These are phyloP conservation scores for Macadamia integrifolia DNA, from an alignment of 164 flowering plant genomes.

Conservation along the genomic window DNA sequence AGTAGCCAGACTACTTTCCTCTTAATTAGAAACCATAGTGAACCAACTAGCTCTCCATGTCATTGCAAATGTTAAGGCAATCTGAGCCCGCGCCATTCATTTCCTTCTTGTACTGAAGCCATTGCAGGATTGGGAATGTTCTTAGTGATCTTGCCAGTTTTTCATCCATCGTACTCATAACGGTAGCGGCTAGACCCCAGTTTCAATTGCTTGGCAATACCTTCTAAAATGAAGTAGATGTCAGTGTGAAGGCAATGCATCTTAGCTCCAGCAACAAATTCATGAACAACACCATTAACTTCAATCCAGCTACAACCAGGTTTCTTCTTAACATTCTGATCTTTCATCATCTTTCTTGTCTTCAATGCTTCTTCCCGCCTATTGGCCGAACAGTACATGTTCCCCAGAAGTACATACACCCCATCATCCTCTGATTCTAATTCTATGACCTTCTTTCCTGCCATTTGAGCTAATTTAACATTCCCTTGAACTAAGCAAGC, in stretches of 20 bases:
- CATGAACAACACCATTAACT: conserved; percentile 34
- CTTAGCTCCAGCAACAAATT: conserved; percentile 34
- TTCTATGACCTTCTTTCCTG: conserved; percentile 22
- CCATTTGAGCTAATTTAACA: conserved; percentile 25
- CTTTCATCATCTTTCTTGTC: conserved; percentile 28
- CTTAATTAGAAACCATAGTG: too few relatives aligned
- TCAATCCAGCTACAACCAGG: conserved; percentile 55
- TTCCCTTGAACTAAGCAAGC: conserved; percentile 25
- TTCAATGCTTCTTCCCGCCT: conserved; percentile 30
- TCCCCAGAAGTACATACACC: conserved; percentile 31
- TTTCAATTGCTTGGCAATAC: conserved; percentile 17
- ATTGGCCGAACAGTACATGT: conserved; percentile 21
- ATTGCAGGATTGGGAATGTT: too few relatives aligned
- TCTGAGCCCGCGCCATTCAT: too few relatives aligned
- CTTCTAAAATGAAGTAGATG: conserved; percentile 18
- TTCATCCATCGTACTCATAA: too few relatives aligned
- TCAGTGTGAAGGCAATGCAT: conserved; percentile 10
- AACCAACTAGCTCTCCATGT: too few relatives aligned
- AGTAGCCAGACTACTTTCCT: too few relatives aligned
- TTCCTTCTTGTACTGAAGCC: too few relatives aligned
- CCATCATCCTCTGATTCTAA: conserved; percentile 32
- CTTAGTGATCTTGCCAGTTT: too few relatives aligned
- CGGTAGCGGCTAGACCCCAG: too few relatives aligned
- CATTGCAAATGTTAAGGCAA: too few relatives aligned
- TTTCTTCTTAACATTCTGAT: conserved; percentile 30